Evolutionary conservation across 2,329 filamentous ascomycete species (phyloP).

Genomic region (Xenoacremonium recifei): DNA sequence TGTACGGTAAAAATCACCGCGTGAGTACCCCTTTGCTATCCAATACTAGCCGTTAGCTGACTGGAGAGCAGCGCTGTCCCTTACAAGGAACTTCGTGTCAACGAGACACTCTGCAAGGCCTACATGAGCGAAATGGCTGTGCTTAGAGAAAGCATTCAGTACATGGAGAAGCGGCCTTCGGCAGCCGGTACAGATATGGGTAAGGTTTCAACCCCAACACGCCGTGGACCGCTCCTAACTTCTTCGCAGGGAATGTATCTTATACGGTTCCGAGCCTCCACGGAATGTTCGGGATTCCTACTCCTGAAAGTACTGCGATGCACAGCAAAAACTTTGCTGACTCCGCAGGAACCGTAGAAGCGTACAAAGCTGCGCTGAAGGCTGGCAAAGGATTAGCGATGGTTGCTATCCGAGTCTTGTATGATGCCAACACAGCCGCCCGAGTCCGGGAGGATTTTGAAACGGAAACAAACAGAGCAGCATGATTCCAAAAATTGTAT

Average conservation of each 20-base stretch:
- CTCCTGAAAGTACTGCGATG: conserved; percentile 31
- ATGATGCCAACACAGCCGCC: neutral
- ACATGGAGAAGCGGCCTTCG: conserved; percentile 7
- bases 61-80: neutral
- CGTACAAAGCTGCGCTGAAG: conserved; percentile 39
- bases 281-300: conserved; percentile 45
- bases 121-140: conserved; percentile 47
- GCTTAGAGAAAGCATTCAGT: conserved; percentile 28
- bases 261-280: conserved; percentile 48
- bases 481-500: too few species aligned
- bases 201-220: too few species aligned
- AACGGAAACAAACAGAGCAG: too few species aligned
- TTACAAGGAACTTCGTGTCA: conserved; percentile 35
- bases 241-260: too few species aligned
- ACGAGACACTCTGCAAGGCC: conserved; percentile 40
- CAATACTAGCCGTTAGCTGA: neutral
- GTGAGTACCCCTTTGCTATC: neutral
- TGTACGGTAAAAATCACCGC: conserved; percentile 29
- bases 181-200: conserved; percentile 44
- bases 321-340: conserved; percentile 43
- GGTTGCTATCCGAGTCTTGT: conserved; percentile 14
- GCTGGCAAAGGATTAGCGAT: conserved; percentile 45
- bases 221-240: too few species aligned
- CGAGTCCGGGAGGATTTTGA: neutral
- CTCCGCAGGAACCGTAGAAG: conserved; percentile 40